These are phyloP conservation scores for Saturnispora sanitii DNA, from an alignment of 805 yeast genomes.

Conservation along the genomic window DNA sequence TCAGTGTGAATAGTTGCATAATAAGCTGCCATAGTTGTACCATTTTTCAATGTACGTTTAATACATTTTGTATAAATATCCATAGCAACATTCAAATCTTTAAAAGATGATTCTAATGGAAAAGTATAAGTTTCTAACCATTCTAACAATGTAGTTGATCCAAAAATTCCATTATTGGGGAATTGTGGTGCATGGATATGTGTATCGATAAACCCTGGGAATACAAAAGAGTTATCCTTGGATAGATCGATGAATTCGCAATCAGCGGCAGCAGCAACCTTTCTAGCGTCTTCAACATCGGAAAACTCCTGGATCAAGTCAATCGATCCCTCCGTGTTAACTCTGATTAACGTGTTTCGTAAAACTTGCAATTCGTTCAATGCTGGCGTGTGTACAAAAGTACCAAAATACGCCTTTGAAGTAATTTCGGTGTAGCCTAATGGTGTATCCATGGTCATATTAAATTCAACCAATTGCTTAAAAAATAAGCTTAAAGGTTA, in stretches of 20 bases:
- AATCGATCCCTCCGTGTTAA: slow-evolving; percentile 46
- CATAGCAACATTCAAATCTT: slow-evolving; percentile 43
- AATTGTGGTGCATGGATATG: slow-evolving; percentile 82
- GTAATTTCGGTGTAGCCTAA: slow-evolving; percentile 5
- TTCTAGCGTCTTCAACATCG: not conserved
- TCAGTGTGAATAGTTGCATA: slow-evolving; percentile 79
- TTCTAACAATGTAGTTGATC: slow-evolving; percentile 73
- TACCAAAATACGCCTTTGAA: slow-evolving; percentile 50
- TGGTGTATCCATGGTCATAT: not conserved
- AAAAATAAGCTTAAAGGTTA: not conserved
- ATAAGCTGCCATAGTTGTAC: slow-evolving; percentile 90
- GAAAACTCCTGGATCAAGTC: slow-evolving; percentile 24
- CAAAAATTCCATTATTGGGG: slow-evolving; percentile 77
- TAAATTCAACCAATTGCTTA: not conserved
- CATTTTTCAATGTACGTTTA: slow-evolving; percentile 58
- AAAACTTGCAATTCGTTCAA: slow-evolving; percentile 49
- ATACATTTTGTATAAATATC: slow-evolving; percentile 60
- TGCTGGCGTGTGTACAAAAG: slow-evolving; percentile 62
- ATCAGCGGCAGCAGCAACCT: slow-evolving; percentile 10
- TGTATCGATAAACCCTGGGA: slow-evolving; percentile 78
- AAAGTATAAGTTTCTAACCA: slow-evolving; percentile 88
- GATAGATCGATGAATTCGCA: slow-evolving; percentile 28
- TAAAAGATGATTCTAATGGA: slow-evolving; percentile 70
- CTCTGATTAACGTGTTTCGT: slow-evolving; percentile 52
- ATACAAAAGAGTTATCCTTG: slow-evolving; percentile 43